phyloP scores from a whole-genome alignment of 1,284 basidiomycete species.

The Agroathelia rolfsii region DNA sequence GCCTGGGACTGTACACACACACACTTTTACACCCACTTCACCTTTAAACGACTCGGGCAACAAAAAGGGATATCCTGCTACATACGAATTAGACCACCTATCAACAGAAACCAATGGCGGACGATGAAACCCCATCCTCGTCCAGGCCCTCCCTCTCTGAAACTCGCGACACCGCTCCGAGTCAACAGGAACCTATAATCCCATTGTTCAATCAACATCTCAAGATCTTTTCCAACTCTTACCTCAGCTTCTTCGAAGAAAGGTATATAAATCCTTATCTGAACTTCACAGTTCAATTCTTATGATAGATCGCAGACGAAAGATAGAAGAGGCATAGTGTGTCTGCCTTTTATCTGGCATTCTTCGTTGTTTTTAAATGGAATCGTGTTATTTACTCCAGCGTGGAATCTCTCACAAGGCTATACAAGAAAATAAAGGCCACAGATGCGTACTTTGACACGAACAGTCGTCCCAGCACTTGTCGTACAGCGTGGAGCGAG shows the following conservation, averaged over 20 bases:
- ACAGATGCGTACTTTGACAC: constrained; percentile 60
- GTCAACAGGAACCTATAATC: no score
- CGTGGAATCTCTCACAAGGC: constrained; percentile 57
- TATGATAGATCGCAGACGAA: constrained; percentile 39
- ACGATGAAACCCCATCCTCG: no score
- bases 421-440: constrained; percentile 62
- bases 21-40: no score
- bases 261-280: constrained; percentile 38
- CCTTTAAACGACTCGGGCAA: no score
- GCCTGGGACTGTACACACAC: no score
- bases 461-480: constrained; percentile 47
- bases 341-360: constrained; percentile 18
- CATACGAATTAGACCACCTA: no score
- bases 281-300: constrained; percentile 8
- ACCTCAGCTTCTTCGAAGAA: constrained; percentile 78
- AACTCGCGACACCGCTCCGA: constrained; percentile 55
- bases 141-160: constrained; percentile 29
- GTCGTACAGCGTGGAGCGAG: constrained; percentile 71
- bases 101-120: no score
- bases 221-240: constrained; percentile 60
- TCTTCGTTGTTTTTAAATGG: not conserved
- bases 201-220: constrained; percentile 71
- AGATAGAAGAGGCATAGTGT: constrained; percentile 78
- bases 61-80: no score
- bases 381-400: constrained; percentile 25